Conservation (phyloP, 768 basidiomycete genomes). For the Naganishia friedmannii region DNA sequence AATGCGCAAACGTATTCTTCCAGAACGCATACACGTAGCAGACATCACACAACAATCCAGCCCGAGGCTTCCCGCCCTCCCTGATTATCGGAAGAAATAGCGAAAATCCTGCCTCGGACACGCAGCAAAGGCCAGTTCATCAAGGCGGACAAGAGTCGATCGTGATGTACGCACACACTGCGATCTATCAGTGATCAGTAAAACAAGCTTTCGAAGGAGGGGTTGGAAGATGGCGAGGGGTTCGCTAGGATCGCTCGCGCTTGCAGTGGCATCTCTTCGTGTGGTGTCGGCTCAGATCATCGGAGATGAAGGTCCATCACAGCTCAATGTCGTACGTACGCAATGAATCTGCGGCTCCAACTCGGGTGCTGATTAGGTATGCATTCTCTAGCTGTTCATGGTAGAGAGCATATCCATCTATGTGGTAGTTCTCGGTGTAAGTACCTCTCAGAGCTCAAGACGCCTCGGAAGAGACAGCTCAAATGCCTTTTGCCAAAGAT, state of each 20-base stretch:
- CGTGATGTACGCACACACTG: not conserved
- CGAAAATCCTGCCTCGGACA: too few relatives aligned
- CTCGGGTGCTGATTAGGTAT: not conserved
- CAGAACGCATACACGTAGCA: too few relatives aligned
- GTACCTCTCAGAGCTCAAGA: not conserved
- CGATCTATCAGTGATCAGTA: not conserved
- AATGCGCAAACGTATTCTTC: too few relatives aligned
- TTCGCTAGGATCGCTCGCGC: not conserved
- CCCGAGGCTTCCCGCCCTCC: too few relatives aligned
- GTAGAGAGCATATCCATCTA: constrained; percentile 32
- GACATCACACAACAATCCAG: too few relatives aligned
- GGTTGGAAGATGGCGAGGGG: not conserved
- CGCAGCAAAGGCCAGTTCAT: too few relatives aligned
- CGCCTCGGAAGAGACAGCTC: not conserved
- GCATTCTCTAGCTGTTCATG: constrained; percentile 25
- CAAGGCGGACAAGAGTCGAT: not conserved
- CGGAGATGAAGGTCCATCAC: constrained; percentile 16
- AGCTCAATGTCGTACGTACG: constrained; percentile 27
- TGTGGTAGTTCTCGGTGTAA: constrained; percentile 31
- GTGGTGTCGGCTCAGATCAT: constrained; percentile 23
- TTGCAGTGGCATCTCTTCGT: not conserved
- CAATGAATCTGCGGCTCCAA: not conserved
- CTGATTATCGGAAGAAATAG: too few relatives aligned
- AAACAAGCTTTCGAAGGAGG: not conserved
- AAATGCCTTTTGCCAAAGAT: constrained; percentile 23